Base-by-base conservation (phyloP, 768 basidiomycete species). In the Phlebiopsis flavidoalba region DNA sequence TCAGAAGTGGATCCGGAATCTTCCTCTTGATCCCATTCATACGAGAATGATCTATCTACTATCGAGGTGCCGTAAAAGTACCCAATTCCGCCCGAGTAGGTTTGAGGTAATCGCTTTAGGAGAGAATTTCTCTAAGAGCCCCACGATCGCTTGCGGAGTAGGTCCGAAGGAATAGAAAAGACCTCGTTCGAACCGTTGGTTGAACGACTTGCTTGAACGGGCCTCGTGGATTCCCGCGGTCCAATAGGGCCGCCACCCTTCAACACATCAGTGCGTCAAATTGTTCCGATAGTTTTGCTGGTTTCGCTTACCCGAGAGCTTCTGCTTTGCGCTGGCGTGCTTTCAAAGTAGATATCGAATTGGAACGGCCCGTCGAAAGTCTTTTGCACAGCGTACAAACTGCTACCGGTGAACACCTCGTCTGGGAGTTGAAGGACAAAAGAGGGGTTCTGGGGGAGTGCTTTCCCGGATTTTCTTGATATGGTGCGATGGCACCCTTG, bases 31-130 rank as follows among this genome's bases (percentile, higher is more conserved):
- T 98, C 96, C 87, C 94, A 95, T 68, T 95, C 93, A 68, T 91
- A 91, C 15, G 89, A 85, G 70, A 95, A 94, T 40, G 86, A 83
- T 46, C 83, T 79, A 70, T 98, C 89, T 8, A 97, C 83, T 64
- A 98, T 88, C 0, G 93, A 95, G 5, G 81, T 85, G 14, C 95
- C 95, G 67, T 95, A 89, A 74, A 95, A 98, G 74, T 97, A 98
- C 11, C 95, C 95, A 40, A 98, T 85, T 19, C 95, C 95, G 57
- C 93, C n/a, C 95, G 11, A 98, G 75, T 48, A 98, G 81, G 70
- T 94, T 98, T 0, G 95, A 88, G 0, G 95, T 96, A 60, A 96
- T 84, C 5, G 86, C 87, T 68, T 91, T 89, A 1, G 94, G 96
- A 71, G 98, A 98, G n/a, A n/a, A n/a, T n/a, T 0, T 77, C 76